These are phyloP conservation scores for Xerocomellus dryophilus DNA, from an alignment of 768 basidiomycete species.

Conservation along the genomic window DNA sequence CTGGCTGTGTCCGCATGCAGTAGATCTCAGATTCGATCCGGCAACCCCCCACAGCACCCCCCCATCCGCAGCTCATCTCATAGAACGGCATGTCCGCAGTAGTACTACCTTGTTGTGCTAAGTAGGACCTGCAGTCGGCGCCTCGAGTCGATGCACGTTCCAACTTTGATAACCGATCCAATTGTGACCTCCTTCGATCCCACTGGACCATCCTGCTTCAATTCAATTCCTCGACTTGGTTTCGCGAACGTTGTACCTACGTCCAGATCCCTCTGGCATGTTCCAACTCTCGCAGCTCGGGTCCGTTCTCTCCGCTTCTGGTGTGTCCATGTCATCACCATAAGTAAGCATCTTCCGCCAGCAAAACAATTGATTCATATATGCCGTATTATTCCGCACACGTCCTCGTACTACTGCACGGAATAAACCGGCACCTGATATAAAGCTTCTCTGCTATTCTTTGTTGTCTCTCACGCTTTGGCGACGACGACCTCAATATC, in stretches of 20 bases:
- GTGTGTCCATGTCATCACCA: not conserved
- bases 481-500: constrained; percentile 3
- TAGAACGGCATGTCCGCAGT: too few relatives aligned
- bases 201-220: too few relatives aligned
- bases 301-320: not conserved
- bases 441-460: not conserved
- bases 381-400: constrained; percentile 6
- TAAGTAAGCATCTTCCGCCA: not conserved
- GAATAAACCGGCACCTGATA: constrained; percentile 18
- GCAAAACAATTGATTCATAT: not conserved
- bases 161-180: too few relatives aligned
- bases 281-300: not conserved
- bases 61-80: not conserved
- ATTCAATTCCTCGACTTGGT: not conserved
- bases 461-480: constrained; percentile 13
- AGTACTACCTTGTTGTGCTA: too few relatives aligned
- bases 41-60: constrained; percentile 1
- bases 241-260: not conserved
- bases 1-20: constrained; percentile 17
- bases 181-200: too few relatives aligned
- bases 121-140: too few relatives aligned
- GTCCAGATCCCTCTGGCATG: not conserved
- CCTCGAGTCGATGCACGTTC: too few relatives aligned
- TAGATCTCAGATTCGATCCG: constrained; percentile 8
- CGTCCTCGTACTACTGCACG: constrained; percentile 1